Conservation (phyloP, 768 basidiomycete species). For the Tephrocybe sp. region DNA sequence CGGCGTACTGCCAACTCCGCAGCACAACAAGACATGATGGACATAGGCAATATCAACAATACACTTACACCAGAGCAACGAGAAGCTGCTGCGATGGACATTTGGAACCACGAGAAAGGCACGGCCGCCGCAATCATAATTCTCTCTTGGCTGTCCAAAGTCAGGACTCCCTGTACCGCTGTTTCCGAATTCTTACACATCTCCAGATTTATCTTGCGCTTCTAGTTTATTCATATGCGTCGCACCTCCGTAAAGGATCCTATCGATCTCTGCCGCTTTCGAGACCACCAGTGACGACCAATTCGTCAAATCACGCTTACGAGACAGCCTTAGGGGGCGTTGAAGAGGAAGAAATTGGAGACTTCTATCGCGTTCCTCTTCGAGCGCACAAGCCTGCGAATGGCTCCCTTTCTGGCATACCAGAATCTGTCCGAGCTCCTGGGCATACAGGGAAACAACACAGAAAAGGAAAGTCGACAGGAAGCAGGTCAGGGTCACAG, state of each 20-base stretch:
- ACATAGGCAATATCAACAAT: slow-evolving; percentile 51
- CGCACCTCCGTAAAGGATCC: slow-evolving; percentile 88
- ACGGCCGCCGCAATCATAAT: slow-evolving; percentile 76
- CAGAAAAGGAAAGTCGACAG: slow-evolving; percentile 11
- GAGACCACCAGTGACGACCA: slow-evolving; percentile 35
- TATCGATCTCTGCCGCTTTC: slow-evolving; percentile 78
- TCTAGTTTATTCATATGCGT: slow-evolving; percentile 89
- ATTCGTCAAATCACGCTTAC: slow-evolving; percentile 35
- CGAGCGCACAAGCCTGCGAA: slow-evolving; percentile 41
- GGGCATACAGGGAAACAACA: slow-evolving; percentile 14
- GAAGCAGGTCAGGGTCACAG: slow-evolving; percentile 19
- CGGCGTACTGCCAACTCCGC: slow-evolving; percentile 74
- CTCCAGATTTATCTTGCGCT: slow-evolving; percentile 89
- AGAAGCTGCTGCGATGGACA: slow-evolving; percentile 66
- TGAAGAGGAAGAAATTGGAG: slow-evolving; percentile 65
- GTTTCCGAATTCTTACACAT: neutral
- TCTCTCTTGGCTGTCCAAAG: slow-evolving; percentile 87
- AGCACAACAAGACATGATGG: slow-evolving; percentile 86
- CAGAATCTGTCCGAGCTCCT: slow-evolving; percentile 65
- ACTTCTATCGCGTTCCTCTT: slow-evolving; percentile 67
- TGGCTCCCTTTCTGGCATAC: slow-evolving; percentile 51
- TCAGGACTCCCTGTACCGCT: slow-evolving; percentile 30
- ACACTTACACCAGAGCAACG: slow-evolving; percentile 67
- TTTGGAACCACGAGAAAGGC: slow-evolving; percentile 92
- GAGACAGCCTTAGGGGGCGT: slow-evolving; percentile 37